Base-by-base conservation (phyloP, 805 yeast species). In the Ogataea henricii region DNA sequence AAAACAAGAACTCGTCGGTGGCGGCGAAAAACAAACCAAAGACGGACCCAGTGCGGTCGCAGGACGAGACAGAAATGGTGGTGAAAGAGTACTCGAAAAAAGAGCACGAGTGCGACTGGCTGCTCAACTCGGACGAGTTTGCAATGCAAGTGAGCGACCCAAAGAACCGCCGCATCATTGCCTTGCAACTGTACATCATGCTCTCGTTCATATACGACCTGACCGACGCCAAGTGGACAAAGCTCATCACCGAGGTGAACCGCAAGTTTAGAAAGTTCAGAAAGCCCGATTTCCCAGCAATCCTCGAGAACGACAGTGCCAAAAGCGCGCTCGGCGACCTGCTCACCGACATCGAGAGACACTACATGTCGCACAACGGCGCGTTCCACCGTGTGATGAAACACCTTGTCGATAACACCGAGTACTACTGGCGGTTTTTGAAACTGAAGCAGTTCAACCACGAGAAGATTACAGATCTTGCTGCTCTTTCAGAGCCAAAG, bases 391-490 rank as follows among this genome's bases (percentile, higher is more conserved):
- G 48, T 6, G 13, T 53, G 18, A 33, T 58, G 47, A 51, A 51
- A 26, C 51, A 53, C 34, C 38, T 55, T 14, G 53, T 51, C 16
- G 55, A 52, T 40, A 43, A 46, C 33, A 47, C 53, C 1, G 64
- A 59, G 40, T 42, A 45, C 29, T 52, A 58, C 10, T 67, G 68
- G 65, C 48, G 56, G 5, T 44, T 45, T 1, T 55, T 67, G 57
- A 67, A 67, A 53, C 40, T 66, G 42, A 58, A 58, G 39, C 56
- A 53, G 37, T 66, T 65, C 44, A 57, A 51, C 27, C 65, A 62
- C 43, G 63, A 62, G 12, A 45, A 51, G 14, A n/a, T 63, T 22
- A 34, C 34, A 1, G 46, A 49, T 7, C 36, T 64, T 10, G 20
- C 33, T 2, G 38, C 49, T 3, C 23, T 54, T 17, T 51, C 60